Percentiles rank a stretch among this genome's conserved stretches.
Conservation (phyloP, 352 stramenopile species). For the Pythium apleroticum region DNA sequence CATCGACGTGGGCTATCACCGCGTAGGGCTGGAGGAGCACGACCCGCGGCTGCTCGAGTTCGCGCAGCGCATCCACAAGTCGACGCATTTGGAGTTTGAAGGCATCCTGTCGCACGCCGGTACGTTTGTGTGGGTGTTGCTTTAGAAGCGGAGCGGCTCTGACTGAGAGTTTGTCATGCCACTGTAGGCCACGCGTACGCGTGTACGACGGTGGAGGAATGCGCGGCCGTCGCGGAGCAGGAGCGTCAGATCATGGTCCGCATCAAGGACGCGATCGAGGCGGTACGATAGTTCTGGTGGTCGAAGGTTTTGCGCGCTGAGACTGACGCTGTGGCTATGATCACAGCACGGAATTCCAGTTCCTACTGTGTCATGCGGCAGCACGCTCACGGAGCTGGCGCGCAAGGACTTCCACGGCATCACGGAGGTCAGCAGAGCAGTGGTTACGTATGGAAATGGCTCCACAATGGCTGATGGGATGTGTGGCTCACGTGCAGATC, state of each 20-base stretch:
- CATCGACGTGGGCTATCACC: constrained; percentile 76
- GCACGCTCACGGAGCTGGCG: constrained; percentile 62
- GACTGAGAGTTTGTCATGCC: neutral
- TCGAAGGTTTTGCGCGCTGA: neutral
- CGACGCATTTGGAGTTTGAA: constrained; percentile 48
- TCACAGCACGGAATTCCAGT: constrained; percentile 48
- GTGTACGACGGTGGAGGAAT: constrained; percentile 52
- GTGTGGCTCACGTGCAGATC: constrained; percentile 33
- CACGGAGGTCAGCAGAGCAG: constrained; percentile 42
- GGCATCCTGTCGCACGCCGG: constrained; percentile 65
- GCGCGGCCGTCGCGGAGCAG: constrained; percentile 48
- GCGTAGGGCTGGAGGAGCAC: constrained; percentile 60
- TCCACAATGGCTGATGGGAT: neutral
- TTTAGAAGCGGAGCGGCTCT: too few species aligned
- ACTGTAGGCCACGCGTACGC: constrained; percentile 53
- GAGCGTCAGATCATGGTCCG: constrained; percentile 65
- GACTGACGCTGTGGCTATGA: neutral
- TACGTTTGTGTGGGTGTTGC: constrained; percentile 5
- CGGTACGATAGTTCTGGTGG: constrained; percentile 18
- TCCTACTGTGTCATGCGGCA: constrained; percentile 59
- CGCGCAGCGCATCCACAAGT: constrained; percentile 50
- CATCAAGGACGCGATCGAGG: constrained; percentile 55
- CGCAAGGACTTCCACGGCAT: constrained; percentile 65
- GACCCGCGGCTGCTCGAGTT: constrained; percentile 53
- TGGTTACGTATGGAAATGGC: neutral